A percentile compares a stretch with the other conserved stretches of the same genome.
Evolutionary conservation across 2,329 filamentous ascomycete genomes (phyloP).

Genomic region (Hymenoscyphus fraxineus): DNA sequence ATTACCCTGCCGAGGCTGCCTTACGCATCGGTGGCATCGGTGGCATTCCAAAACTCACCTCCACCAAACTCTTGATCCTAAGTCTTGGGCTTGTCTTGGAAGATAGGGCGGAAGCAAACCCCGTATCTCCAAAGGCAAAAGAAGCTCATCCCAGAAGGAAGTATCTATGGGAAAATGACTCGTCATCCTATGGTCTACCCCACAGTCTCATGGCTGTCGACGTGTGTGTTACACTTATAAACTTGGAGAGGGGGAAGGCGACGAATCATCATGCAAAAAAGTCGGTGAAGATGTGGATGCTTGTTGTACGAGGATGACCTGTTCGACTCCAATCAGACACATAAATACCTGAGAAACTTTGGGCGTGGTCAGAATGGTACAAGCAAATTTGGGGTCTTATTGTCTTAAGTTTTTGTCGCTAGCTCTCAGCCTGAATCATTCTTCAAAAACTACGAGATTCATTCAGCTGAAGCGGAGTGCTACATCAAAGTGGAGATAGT

Average conservation of each 20-base stretch:
- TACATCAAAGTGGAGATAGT: no score
- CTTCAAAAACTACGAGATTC: background rate
- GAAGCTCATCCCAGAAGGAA: background rate
- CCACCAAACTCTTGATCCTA: background rate
- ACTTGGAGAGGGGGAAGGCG: background rate
- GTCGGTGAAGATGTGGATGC: background rate
- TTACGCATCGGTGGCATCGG: no score
- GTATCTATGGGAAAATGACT: background rate
- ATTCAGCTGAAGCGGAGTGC: background rate
- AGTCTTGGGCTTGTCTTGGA: background rate
- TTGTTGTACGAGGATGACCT: background rate
- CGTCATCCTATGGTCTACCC: background rate
- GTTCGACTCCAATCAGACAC: background rate
- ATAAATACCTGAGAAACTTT: background rate
- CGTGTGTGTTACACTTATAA: background rate
- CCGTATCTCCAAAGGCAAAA: background rate
- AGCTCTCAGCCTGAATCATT: background rate
- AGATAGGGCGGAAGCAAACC: background rate
- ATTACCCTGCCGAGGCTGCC: no score
- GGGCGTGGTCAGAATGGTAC: background rate
- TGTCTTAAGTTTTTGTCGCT: background rate
- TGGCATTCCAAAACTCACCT: background rate
- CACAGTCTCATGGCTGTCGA: background rate
- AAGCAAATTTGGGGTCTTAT: background rate
- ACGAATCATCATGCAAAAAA: conserved; percentile 1